A percentile compares a stretch with the other conserved stretches of the same genome.
phyloP scores from a whole-genome alignment of 2,329 filamentous ascomycete genomes.

The Thielaviopsis ethacetica region DNA sequence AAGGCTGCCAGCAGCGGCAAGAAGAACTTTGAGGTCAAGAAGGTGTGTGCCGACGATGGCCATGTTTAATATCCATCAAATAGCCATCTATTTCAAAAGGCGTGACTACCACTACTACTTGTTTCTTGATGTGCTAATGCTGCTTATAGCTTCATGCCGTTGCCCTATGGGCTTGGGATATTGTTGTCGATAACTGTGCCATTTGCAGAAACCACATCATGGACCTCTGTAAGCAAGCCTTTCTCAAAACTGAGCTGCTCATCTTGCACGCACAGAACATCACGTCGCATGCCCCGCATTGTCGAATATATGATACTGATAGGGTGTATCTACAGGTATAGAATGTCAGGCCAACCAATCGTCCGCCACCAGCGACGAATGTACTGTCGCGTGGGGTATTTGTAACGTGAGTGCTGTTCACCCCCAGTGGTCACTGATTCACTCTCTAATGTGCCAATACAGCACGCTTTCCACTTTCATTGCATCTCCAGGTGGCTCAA shows the following conservation, averaged over 20 bases:
- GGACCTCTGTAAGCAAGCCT: slow-evolving; percentile 62
- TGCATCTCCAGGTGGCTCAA: slow-evolving; percentile 99
- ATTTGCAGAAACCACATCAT: slow-evolving; percentile 99
- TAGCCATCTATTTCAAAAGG: not conserved
- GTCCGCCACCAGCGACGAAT: slow-evolving; percentile 92
- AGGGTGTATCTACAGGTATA: slow-evolving; percentile 45
- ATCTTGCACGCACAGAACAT: not conserved
- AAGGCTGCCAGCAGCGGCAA: slow-evolving; percentile 48
- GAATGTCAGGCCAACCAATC: slow-evolving; percentile 98
- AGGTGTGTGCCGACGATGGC: slow-evolving; percentile 38
- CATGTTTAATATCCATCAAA: not conserved
- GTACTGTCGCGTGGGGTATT: slow-evolving; percentile 96
- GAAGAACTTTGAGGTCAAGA: slow-evolving; percentile 98
- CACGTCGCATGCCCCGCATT: not conserved
- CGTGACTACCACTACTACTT: not conserved
- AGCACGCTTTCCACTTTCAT: slow-evolving; percentile 99
- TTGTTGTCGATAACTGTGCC: slow-evolving; percentile 97
- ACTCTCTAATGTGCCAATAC: slow-evolving; percentile 20
- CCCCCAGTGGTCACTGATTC: not conserved
- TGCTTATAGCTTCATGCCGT: slow-evolving; percentile 45
- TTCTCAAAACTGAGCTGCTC: not conserved
- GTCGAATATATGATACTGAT: not conserved
- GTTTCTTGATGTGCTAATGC: not conserved
- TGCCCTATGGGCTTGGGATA: slow-evolving; percentile 97
- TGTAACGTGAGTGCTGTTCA: slow-evolving; percentile 60